These are phyloP conservation scores for Skeletonema marinoi DNA, from an alignment of 108 stramenopile genomes.

Conservation along the genomic window DNA sequence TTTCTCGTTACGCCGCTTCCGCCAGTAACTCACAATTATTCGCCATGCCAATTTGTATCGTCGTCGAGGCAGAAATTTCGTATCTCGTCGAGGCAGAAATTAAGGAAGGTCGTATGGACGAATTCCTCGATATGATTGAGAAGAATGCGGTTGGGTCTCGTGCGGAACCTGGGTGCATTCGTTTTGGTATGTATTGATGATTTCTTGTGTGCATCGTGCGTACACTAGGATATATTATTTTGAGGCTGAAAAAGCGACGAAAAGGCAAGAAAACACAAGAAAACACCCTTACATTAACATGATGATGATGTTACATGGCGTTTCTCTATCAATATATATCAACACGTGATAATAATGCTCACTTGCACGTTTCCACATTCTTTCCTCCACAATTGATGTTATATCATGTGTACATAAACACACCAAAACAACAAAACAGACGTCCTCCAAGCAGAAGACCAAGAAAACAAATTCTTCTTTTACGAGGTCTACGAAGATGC, in stretches of 20 bases:
- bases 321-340: too few species aligned
- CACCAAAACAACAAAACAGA: constrained; percentile 31
- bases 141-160: constrained; percentile 75
- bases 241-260: background rate
- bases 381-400: too few species aligned
- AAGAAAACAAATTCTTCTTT: constrained; percentile 79
- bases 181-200: constrained; percentile 63
- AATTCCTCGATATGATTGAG: constrained; percentile 81
- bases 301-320: too few species aligned
- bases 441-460: constrained; percentile 73
- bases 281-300: too few species aligned
- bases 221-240: background rate
- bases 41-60: constrained; percentile 65
- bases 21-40: background rate
- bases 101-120: constrained; percentile 75
- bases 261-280: too few species aligned
- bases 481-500: constrained; percentile 83
- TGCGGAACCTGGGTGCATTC: constrained; percentile 81
- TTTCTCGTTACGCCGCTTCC: constrained; percentile 8
- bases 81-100: constrained; percentile 80
- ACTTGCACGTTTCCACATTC: too few species aligned
- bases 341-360: too few species aligned
- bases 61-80: too few species aligned
- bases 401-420: too few species aligned
- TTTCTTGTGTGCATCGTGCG: background rate